Evolutionary conservation across 2,329 filamentous ascomycete genomes (phyloP), one percentile per base, ranked within the genome.

Genomic region (Apiospora saccharicola): DNA sequence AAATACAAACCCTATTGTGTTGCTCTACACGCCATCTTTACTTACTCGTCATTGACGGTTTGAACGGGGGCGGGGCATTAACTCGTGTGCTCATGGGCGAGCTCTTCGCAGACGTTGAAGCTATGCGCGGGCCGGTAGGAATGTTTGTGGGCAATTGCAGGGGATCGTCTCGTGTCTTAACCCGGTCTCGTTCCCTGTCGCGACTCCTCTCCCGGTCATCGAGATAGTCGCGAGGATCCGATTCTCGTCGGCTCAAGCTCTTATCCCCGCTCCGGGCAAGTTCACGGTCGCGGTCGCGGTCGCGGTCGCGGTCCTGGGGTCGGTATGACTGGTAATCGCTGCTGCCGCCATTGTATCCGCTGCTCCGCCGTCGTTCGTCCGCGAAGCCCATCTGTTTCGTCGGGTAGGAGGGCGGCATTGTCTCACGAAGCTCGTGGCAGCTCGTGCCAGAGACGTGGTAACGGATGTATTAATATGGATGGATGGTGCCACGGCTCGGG

Each of bases 71-170:
- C 34, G 22, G 57, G 1, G 8, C 34, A 34, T 8, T 64, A 13
- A 6, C 14, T 4, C 69, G 69, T 7, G 26, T 26, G 30, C 69
- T 61, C 30, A 44, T 37, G 14, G 51, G 47, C 22, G 69, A 44
- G 34, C n/a, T 51, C 24, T 26, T 70, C 6, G 47, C 19, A 37
- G 69, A 41, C n/a, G 49, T 19, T 16, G 49, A 13, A 30, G 19
- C 30, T 4, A 22, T 22, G 22, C 69, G 69, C 4, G 67, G 67
- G 19, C 44, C 67, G 8, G 47, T 49, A 13, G 67, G 67, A 37
- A 69, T 22, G 22, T 69, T 49, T 44, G 67, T 69, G 34, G 37
- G 49, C 44, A 69, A 37, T 37, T 69, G 44, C 67, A 69, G 57
- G 37, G 37, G 10, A n/a, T 41, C 44, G 16, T 49, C 19, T 34